Evolutionary conservation across 441 rosid genomes (phyloP).

Genomic region (Adansonia gregorii): DNA sequence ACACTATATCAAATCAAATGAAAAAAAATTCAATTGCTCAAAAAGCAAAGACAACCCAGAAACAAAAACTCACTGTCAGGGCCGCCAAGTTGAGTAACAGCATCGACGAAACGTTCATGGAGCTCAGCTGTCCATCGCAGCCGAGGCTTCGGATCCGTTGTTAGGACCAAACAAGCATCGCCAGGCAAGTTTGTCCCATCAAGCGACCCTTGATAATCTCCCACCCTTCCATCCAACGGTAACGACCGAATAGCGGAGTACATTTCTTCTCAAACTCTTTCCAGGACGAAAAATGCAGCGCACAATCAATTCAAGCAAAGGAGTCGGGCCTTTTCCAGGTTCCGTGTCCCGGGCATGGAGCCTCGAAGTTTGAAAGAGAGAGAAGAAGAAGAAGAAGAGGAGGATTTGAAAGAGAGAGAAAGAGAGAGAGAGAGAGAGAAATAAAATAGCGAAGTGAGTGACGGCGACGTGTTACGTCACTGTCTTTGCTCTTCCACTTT

Average conservation of each 20-base stretch:
- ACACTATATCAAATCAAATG: neutral
- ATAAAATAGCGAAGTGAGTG: constrained; percentile 8
- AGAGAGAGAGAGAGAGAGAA: neutral
- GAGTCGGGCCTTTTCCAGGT: neutral
- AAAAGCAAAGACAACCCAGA: constrained; percentile 1
- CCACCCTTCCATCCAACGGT: constrained; percentile 60
- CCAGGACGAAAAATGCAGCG: constrained; percentile 10
- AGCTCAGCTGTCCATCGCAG: constrained; percentile 96
- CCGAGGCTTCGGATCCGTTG: constrained; percentile 92
- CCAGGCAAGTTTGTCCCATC: constrained; percentile 71
- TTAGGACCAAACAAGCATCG: constrained; percentile 77
- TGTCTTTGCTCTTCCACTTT: constrained; percentile 29
- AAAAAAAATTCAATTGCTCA: neutral
- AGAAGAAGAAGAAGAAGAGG: neutral
- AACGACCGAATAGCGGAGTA: constrained; percentile 72
- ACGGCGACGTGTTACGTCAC: constrained; percentile 38
- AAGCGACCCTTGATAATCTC: constrained; percentile 56
- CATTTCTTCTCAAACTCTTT: constrained; percentile 38
- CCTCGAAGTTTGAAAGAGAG: constrained; percentile 29
- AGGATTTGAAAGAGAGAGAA: neutral
- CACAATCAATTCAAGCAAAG: neutral
- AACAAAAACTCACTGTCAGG: constrained; percentile 71
- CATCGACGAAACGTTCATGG: constrained; percentile 88
- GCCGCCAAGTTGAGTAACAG: constrained; percentile 88
- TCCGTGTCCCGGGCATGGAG: constrained; percentile 4